Base-by-base conservation (phyloP, 805 yeast genomes). In the Metschnikowia henanensis region DNA sequence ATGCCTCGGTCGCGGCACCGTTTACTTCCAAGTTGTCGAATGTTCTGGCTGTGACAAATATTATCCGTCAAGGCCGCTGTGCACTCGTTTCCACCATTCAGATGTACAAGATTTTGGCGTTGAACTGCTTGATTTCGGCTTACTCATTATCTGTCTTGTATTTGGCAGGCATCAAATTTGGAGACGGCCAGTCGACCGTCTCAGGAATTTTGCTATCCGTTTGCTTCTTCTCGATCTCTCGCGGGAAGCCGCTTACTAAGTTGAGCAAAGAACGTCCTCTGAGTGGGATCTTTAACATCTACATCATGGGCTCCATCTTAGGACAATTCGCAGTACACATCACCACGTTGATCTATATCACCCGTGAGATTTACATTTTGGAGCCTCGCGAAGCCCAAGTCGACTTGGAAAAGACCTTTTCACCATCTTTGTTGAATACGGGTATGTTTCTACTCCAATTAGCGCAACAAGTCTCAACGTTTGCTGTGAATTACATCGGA, bases 1-100 rank as follows among this genome's bases (percentile, higher is more conserved):
- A 94, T 70, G 99, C 99, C 12, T 91, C 97, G 19, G 97, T 95
- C 58, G 99, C 99, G 43, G 99, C 99, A 26, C 99, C 99, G 36
- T 89, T 94, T 65, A 94, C 99, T 16, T 91, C 98, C 19, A 94
- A 94, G 64, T 78, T 94, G 52, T 81, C 96, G 20, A 87, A 85
- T 59, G 99, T 94, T 25, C 79, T 91, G 43, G 84, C 99, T 43
- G 97, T 94, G 43, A 87, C 96, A 41, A 84, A 90, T 61, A 87
- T 94, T 53, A 80, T 94, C 55, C 90, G 99, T 69, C 97, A 94
- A 75, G 99, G 99, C 53, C 89, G 99, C 70, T 88, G 96, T 75
- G 96, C 99, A 6, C 76, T 94, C 54, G 97, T 94, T 35, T 88
- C 97, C 16, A 94, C 99, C 7, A 91, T 94, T 62, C 99, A 94